Conservation (phyloP, 257 asterid species). For the Haberlea rhodopensis region DNA sequence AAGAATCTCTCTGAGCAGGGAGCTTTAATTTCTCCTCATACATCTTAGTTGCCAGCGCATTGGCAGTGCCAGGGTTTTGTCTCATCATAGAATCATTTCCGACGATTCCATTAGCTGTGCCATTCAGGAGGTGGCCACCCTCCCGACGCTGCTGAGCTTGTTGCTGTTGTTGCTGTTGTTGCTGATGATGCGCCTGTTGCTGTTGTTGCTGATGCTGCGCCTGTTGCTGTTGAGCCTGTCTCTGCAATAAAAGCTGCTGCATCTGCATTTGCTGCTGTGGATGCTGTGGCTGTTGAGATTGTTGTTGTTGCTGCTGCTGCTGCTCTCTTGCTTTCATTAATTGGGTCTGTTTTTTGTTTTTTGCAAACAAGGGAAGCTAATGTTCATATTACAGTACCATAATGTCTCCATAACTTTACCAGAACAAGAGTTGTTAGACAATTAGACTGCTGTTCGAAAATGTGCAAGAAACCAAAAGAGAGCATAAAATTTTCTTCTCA, state of each 20-base stretch:
- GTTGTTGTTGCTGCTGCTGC: slow-evolving; percentile 56
- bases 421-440: background rate
- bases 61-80: slow-evolving; percentile 85
- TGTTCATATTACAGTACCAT: slow-evolving; percentile 5
- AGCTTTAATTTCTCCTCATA: slow-evolving; percentile 81
- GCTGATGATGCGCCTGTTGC: slow-evolving; percentile 53
- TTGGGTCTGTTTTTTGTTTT: slow-evolving; percentile 77
- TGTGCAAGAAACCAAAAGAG: background rate
- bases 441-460: background rate
- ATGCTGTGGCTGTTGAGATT: slow-evolving; percentile 52
- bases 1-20: slow-evolving; percentile 76
- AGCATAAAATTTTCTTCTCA: background rate
- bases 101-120: slow-evolving; percentile 70
- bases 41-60: slow-evolving; percentile 79
- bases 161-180: slow-evolving; percentile 53
- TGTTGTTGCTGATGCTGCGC: slow-evolving; percentile 61
- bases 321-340: slow-evolving; percentile 91
- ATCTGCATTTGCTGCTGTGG: slow-evolving; percentile 65
- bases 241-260: slow-evolving; percentile 72
- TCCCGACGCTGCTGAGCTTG: slow-evolving; percentile 77
- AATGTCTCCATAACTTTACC: background rate
- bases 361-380: slow-evolving; percentile 12
- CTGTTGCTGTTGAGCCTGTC: slow-evolving; percentile 82
- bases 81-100: slow-evolving; percentile 80
- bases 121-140: slow-evolving; percentile 72